Evolutionary conservation across 768 basidiomycete genomes (phyloP), one percentile per base, ranked within the genome.

Genomic region (Gelatoporia subvermispora): DNA sequence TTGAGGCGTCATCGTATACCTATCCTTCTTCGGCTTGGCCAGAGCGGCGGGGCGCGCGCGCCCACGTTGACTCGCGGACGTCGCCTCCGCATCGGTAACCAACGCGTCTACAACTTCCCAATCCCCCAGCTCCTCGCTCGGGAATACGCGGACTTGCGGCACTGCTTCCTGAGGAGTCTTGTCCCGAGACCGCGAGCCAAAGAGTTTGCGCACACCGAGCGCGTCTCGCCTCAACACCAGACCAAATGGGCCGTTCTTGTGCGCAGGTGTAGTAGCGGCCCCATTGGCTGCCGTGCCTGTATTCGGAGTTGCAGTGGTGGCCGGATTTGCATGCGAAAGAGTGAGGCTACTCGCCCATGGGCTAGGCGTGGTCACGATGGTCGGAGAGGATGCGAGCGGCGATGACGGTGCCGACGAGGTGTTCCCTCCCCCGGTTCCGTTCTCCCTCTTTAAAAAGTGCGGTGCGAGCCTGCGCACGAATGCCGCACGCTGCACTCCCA

Each of bases 141-240:
- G 8, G 28, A n/a, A n/a, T n/a, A n/a, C n/a, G n/a, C n/a, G n/a
- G n/a, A n/a, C n/a, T n/a, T n/a, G n/a, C n/a, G n/a, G n/a, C n/a
- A 7, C 28, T 31, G 28, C 28, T 5, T 31, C 28, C 28, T 5
- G 28, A 13, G 7, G 28, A 31, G 28, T 31, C 28, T 51, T 51
- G 36, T 60, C 61, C 42, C 63, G 62, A 15, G 60, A 59, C 47
- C 63, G 63, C 16, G 51, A 46, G 11, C 45, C 44, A 41, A 61
- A 63, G 3, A 65, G 45, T 9, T 50, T 43, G 9, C 54, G 55
- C 2, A 61, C 49, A 24, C 59, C 51, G 31, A 55, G 53, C 56
- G 62, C 58, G 65, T 68, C 50, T 70, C 73, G 61, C 67, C 73
- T 61, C 22, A 50, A 69, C 72, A 34, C 66, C 54, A 63, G 59